Conservation (phyloP, 1,284 basidiomycete genomes). For the Cerrena zonata region DNA sequence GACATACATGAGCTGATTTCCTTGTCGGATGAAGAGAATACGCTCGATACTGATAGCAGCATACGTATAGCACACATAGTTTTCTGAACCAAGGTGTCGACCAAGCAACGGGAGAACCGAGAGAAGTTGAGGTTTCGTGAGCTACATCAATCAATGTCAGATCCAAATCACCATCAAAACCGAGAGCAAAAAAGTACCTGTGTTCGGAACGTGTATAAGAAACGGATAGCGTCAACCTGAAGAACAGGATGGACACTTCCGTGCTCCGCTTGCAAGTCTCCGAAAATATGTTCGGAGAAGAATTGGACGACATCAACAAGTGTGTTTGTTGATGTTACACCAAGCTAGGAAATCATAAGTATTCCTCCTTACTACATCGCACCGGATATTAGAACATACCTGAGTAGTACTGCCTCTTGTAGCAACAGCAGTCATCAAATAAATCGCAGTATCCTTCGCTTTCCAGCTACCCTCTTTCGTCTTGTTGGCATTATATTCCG, state of each 20-base stretch:
- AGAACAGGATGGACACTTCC: slow-evolving; percentile 81
- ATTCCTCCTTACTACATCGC: slow-evolving; percentile 5
- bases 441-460: slow-evolving; percentile 94
- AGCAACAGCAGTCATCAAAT: slow-evolving; percentile 86
- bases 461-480: slow-evolving; percentile 79
- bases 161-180: not conserved
- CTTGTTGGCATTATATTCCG: slow-evolving; percentile 48
- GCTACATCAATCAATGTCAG: slow-evolving; percentile 36
- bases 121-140: slow-evolving; percentile 91
- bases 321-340: slow-evolving; percentile 89
- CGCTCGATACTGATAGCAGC: slow-evolving; percentile 87
- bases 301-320: slow-evolving; percentile 93
- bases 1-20: slow-evolving; percentile 45
- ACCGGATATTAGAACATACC: slow-evolving; percentile 36
- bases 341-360: slow-evolving; percentile 48
- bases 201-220: slow-evolving; percentile 90
- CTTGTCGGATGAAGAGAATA: slow-evolving; percentile 82
- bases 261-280: slow-evolving; percentile 75
- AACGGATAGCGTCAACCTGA: slow-evolving; percentile 93
- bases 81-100: slow-evolving; percentile 75
- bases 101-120: slow-evolving; percentile 86
- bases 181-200: slow-evolving; percentile 42
- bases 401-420: slow-evolving; percentile 80
- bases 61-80: slow-evolving; percentile 85
- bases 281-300: slow-evolving; percentile 87